Evolutionary conservation across 2,329 filamentous ascomycete species (phyloP), one percentile per base, ranked within the genome.

Genomic region (Aspergillus calidoustus): DNA sequence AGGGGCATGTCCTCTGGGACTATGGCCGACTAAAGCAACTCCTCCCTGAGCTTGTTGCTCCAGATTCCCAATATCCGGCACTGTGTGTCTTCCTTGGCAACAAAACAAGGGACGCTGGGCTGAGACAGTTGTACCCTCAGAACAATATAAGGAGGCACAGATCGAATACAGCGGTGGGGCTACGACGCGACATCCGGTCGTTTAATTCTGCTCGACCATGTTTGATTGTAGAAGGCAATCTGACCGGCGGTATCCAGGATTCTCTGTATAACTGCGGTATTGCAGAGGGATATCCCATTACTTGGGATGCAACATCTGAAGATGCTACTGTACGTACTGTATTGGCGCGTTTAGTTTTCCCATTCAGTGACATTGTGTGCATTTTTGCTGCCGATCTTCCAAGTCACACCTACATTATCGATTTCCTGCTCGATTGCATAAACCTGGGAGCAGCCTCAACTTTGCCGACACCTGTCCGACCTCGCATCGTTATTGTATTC

Each of bases 81-180:
- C 51, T 53, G 23, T 53, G 51, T 53, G 34, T 53, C 15, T 53
- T 53, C 51, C 51, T 53, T 43, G 51, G 51, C 34, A 43, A n/a
- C 51, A 43, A 44, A 53, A 22, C 51, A 9, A 53, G 41, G 38
- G 51, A 41, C 9, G 34, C 51, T 53, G 51, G 31, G 41, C 30
- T 53, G 34, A 53, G 17, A 19, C 34, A 53, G 38, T 43, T 53
- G 23, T 53, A 43, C 19, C 51, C 51, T 34, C 19, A 53, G 31
- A 53, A 41, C 34, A 53, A 53, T 22, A 53, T 53, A 4, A 53
- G n/a, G 23, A 53, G 51, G 23, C 51, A 53, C n/a, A 22, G 19
- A 22, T 53, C 51, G 34, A 44, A 28, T 53, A 34, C 51, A 44
- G 34, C 22, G 15, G 22, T 53, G 51, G 31, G 51, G 38, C 51